Conservation (phyloP, 306 rosid species). For the Oemleria cerasiformis region DNA sequence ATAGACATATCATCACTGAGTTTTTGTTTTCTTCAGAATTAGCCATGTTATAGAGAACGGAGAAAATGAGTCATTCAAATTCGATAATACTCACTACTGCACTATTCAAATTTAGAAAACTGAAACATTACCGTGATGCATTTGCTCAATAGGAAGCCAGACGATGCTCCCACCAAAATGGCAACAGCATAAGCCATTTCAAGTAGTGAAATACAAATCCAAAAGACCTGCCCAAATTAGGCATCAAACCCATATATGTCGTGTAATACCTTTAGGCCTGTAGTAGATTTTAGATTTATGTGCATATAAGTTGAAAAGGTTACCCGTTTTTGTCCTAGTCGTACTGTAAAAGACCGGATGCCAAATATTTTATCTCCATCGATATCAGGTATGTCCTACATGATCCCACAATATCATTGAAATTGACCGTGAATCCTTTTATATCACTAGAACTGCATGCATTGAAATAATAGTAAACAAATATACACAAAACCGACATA, state of each 20-base stretch:
- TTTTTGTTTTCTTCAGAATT: neutral
- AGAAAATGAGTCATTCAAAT: neutral
- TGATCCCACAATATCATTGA: conserved; percentile 18
- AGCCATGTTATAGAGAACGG: neutral
- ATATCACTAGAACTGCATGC: neutral
- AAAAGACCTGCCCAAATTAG: conserved; percentile 71
- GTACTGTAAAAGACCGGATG: conserved; percentile 82
- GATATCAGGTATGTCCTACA: conserved; percentile 92
- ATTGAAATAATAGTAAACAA: conserved; percentile 12
- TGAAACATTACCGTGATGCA: conserved; percentile 55
- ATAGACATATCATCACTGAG: neutral
- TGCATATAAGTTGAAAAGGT: conserved; percentile 15
- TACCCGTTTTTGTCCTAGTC: conserved; percentile 83
- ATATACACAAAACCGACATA: neutral
- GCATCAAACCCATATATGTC: neutral
- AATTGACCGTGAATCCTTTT: neutral
- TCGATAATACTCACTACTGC: neutral
- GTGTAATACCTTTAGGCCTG: conserved; percentile 2
- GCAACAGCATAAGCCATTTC: conserved; percentile 80
- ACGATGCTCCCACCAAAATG: conserved; percentile 66
- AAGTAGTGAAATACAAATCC: conserved; percentile 86
- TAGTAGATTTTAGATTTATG: conserved; percentile 12
- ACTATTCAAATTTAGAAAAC: conserved; percentile 1
- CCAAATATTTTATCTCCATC: conserved; percentile 88
- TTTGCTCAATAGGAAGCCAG: conserved; percentile 77